Conservation (phyloP, 1,139 yeast species). For the Geotrichum europaeum region DNA sequence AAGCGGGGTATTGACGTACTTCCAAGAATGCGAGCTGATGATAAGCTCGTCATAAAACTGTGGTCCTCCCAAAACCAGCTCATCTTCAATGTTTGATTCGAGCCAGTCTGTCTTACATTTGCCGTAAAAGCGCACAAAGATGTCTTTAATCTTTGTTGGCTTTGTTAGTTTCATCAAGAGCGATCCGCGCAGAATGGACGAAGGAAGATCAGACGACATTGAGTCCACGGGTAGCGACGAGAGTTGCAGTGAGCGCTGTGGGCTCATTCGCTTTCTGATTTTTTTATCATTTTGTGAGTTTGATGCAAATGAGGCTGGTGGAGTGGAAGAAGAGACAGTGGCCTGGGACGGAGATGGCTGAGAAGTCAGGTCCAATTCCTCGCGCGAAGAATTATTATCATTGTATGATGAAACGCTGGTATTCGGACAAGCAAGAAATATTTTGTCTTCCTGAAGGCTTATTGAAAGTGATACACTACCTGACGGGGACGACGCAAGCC, state of each 20-base stretch:
- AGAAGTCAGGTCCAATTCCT: background rate
- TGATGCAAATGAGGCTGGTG: background rate
- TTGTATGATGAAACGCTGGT: background rate
- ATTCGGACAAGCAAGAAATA: constrained; percentile 9
- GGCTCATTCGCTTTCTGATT: background rate
- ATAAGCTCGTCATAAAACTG: constrained; percentile 33
- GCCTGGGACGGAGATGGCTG: background rate
- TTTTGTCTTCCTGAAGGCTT: constrained; percentile 5
- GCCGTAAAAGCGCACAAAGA: constrained; percentile 60
- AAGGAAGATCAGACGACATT: constrained; percentile 46
- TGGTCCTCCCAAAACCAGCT: constrained; percentile 15
- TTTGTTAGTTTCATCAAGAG: constrained; percentile 65
- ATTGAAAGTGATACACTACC: background rate
- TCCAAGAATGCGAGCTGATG: constrained; percentile 36
- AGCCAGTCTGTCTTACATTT: constrained; percentile 80
- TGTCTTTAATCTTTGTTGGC: constrained; percentile 62
- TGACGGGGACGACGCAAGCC: constrained; percentile 1
- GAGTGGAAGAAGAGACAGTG: background rate
- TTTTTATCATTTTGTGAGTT: background rate
- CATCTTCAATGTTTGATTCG: constrained; percentile 35
- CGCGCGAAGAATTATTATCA: background rate
- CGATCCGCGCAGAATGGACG: constrained; percentile 72
- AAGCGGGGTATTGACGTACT: constrained; percentile 26
- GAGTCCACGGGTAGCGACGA: constrained; percentile 13
- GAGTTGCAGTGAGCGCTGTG: constrained; percentile 1